A percentile compares a stretch with the other conserved stretches of the same genome.
These are phyloP conservation scores for Chaetomiaceae sp. DNA, from an alignment of 2,329 filamentous ascomycete species.

Conservation along the genomic window DNA sequence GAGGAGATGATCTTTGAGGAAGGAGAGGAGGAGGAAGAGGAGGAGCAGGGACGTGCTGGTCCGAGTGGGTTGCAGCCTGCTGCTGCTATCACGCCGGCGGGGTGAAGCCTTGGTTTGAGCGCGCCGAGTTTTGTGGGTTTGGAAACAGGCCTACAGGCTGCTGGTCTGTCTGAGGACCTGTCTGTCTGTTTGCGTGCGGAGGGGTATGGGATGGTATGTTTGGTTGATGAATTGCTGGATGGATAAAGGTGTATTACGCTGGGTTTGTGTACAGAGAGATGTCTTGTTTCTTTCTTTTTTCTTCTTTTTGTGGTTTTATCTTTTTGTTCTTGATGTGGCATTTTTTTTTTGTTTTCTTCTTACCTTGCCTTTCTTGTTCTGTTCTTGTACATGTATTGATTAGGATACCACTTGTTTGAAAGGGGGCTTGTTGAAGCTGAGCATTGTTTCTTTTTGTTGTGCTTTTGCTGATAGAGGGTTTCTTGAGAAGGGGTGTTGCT, in stretches of 20 bases:
- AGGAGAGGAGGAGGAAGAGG: constrained; percentile 18
- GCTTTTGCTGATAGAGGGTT: too few relatives aligned
- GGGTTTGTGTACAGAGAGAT: not conserved
- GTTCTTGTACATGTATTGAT: constrained; percentile 9
- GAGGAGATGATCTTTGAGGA: constrained; percentile 27
- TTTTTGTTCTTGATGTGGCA: too few relatives aligned
- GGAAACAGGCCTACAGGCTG: too few relatives aligned
- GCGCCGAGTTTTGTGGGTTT: too few relatives aligned
- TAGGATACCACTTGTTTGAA: constrained; percentile 12
- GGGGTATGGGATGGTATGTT: not conserved
- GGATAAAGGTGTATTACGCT: not conserved
- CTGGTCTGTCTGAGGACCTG: too few relatives aligned
- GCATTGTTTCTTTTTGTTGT: not conserved
- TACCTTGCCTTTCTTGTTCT: not conserved
- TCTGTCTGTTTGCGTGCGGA: too few relatives aligned
- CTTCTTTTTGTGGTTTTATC: not conserved
- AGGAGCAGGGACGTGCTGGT: not conserved
- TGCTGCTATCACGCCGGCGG: constrained; percentile 10
- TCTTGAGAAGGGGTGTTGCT: too few relatives aligned
- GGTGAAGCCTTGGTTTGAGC: not conserved
- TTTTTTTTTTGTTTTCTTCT: not conserved
- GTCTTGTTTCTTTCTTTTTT: not conserved
- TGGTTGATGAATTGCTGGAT: not conserved
- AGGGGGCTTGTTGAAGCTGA: not conserved
- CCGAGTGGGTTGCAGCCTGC: constrained; percentile 14